Evolutionary conservation across 2,329 filamentous ascomycete species (phyloP), one percentile per base, ranked within the genome.

Genomic region (Neocatenulostroma microsporum): DNA sequence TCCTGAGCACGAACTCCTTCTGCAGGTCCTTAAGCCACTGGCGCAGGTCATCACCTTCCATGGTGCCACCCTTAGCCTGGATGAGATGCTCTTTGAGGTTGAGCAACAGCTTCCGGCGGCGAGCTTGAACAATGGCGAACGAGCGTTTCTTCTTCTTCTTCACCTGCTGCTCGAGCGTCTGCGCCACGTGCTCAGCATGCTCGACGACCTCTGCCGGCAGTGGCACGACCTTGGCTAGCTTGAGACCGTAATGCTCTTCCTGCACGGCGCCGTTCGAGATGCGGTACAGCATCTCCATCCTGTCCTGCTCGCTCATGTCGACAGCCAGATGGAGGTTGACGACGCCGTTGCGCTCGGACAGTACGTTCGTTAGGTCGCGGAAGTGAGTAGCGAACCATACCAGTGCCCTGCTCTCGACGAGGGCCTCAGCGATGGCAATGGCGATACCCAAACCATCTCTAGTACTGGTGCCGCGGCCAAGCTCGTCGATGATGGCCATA

Each of bases 331-430:
- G 87, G 2, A 94, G 66, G 47, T 85, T 94, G 17, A 88, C 68
- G 1, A 95, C 86, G 0, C 87, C 87, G 12, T 74, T 76, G 9
- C 84, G 75, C 45, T 87, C 79, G 2, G 74, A 69, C 42, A 95
- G 69, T 23, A 89, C 84, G 3, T 72, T 73, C 0, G 87, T 81
- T 2, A 98, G 69, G 43, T 95, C 84, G 23, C 76, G 70, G 55
- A 95, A 98, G 55, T 98, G 93, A 0, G 91, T 96, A 2, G 82
- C 86, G 61, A 98, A 98, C 80, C 86, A 95, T 0, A 95, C 78
- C 0, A 84, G 70, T 0, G 87, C 80, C 41, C 77, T 41, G 48
- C 78, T 91, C 41, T 87, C 75, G 4, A 95, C 74, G 3, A 98
- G 68, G 0, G 84, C 84, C 64, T 96, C 91, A 0, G 88, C 82